phyloP scores from a whole-genome alignment of 148 eudicot species.

The Persicaria tinctoria region DNA sequence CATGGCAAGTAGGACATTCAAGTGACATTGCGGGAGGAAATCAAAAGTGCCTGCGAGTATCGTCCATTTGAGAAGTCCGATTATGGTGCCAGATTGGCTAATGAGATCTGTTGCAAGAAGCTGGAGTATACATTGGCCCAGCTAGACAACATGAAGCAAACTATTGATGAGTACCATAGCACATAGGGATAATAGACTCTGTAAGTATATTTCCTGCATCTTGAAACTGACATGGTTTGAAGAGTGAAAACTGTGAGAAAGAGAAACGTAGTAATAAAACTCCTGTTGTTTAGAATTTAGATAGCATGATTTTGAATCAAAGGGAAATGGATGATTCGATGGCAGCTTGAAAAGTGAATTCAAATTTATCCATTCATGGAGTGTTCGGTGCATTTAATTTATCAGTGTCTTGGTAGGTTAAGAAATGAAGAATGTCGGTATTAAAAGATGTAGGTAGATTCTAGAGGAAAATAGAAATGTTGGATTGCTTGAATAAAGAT shows the following conservation, averaged over 20 bases:
- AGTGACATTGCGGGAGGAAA: conserved; percentile 79
- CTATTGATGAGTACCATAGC: conserved; percentile 44
- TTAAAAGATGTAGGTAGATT: neutral
- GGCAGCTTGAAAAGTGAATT: neutral
- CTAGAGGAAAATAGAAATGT: neutral
- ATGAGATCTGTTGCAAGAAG: conserved; percentile 86
- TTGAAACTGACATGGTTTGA: neutral
- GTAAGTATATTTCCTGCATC: neutral
- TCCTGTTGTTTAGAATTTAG: neutral
- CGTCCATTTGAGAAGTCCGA: conserved; percentile 98
- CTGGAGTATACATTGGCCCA: conserved; percentile 48
- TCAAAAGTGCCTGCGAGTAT: conserved; percentile 90
- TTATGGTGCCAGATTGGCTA: conserved; percentile 79
- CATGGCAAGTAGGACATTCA: conserved; percentile 60
- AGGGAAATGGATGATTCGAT: neutral
- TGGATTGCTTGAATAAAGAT: neutral
- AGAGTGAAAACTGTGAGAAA: neutral
- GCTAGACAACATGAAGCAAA: conserved; percentile 65
- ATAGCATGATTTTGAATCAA: conserved; percentile 1
- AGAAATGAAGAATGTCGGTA: neutral
- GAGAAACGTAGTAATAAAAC: neutral
- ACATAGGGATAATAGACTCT: conserved; percentile 13
- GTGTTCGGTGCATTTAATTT: neutral
- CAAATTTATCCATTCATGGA: neutral
- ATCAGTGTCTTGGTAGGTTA: neutral